Evolutionary conservation across 306 rosid species (phyloP).

Genomic region (Acmispon strigosus): DNA sequence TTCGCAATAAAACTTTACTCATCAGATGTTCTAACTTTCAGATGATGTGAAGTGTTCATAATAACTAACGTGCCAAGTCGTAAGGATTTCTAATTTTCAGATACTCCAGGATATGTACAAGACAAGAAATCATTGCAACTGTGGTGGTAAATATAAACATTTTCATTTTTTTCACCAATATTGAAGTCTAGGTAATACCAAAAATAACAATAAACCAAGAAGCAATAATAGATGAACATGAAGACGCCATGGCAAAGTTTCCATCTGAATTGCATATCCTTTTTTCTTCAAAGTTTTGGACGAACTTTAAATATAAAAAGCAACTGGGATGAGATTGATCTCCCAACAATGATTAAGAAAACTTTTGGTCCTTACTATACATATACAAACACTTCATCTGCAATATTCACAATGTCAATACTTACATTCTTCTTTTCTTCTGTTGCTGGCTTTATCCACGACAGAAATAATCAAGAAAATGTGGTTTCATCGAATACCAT

Average conservation of each 20-base stretch:
- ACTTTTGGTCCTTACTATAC: constrained; percentile 36
- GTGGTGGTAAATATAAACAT: not conserved
- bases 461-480: constrained; percentile 36
- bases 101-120: no score
- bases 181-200: not conserved
- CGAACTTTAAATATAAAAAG: not conserved
- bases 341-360: constrained; percentile 39
- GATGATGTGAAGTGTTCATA: no score
- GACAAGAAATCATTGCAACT: no score
- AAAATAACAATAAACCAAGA: not conserved
- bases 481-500: constrained; percentile 86
- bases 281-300: not conserved
- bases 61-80: no score
- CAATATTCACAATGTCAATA: constrained; percentile 47
- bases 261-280: constrained; percentile 14
- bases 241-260: constrained; percentile 13
- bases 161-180: not conserved
- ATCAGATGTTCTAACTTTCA: no score
- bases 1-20: no score
- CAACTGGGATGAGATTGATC: constrained; percentile 14
- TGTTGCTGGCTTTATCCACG: constrained; percentile 46
- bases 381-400: constrained; percentile 33
- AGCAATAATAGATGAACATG: not conserved
- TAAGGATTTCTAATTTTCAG: no score
- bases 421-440: constrained; percentile 25